Percentiles rank a stretch among this genome's conserved stretches.
phyloP scores from a whole-genome alignment of 2,329 filamentous ascomycete genomes.

The Botrytis pseudocinerea region DNA sequence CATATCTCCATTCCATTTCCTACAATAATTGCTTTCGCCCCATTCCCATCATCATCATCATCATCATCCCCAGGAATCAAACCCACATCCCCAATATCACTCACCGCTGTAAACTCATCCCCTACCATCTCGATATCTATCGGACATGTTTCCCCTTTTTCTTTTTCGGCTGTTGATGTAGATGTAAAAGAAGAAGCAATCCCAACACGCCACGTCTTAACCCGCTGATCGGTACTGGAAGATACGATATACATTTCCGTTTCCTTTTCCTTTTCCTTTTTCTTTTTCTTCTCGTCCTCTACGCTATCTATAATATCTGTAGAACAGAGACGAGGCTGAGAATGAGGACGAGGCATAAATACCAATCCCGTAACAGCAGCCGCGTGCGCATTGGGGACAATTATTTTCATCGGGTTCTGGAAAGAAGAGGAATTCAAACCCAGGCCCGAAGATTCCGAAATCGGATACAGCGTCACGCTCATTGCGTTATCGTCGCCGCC shows the following conservation, averaged over 20 bases:
- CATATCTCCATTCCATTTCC: slow-evolving; percentile 43
- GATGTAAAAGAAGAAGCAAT: background rate
- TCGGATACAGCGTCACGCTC: slow-evolving; percentile 52
- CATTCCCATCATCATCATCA: background rate
- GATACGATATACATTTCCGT: slow-evolving; percentile 44
- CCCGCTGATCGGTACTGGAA: slow-evolving; percentile 61
- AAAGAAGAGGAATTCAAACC: background rate
- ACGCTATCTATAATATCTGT: background rate
- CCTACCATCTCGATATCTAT: slow-evolving; percentile 47
- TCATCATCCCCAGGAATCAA: slow-evolving; percentile 14
- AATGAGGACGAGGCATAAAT: slow-evolving; percentile 37
- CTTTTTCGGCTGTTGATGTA: slow-evolving; percentile 12
- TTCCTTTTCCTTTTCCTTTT: slow-evolving; percentile 19
- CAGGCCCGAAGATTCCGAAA: background rate
- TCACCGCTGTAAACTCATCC: slow-evolving; percentile 58
- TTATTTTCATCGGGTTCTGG: slow-evolving; percentile 4
- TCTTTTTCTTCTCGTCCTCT: too few relatives aligned
- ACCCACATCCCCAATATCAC: slow-evolving; percentile 57
- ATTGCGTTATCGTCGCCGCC: slow-evolving; percentile 89
- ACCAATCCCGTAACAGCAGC: slow-evolving; percentile 65
- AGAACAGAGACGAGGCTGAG: background rate
- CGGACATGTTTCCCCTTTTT: slow-evolving; percentile 23
- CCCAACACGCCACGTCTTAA: slow-evolving; percentile 52
- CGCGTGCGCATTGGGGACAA: slow-evolving; percentile 64
- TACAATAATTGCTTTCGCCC: slow-evolving; percentile 35